These are phyloP conservation scores for Pseudopyricularia cyperi DNA, from an alignment of 2,329 filamentous ascomycete genomes.

Conservation along the genomic window DNA sequence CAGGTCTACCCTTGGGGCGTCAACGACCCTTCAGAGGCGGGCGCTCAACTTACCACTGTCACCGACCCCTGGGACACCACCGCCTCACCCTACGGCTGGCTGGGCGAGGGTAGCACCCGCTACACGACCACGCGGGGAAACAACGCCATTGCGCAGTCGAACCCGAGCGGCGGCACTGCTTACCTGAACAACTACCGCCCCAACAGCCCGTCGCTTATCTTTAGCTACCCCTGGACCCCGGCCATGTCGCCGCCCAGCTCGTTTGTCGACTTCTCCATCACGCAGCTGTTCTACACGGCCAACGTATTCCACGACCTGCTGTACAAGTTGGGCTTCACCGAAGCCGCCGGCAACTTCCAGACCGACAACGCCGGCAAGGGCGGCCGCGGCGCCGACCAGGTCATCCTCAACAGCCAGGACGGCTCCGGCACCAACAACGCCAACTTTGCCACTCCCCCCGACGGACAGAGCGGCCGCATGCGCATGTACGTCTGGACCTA, in stretches of 20 bases:
- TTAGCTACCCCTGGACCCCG: conserved; percentile 30
- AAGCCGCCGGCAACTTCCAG: conserved; percentile 47
- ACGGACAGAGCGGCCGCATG: conserved; percentile 40
- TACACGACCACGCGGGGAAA: conserved; percentile 45
- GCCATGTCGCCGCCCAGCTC: conserved; percentile 17
- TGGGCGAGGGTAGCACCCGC: conserved; percentile 28
- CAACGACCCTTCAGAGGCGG: conserved; percentile 38
- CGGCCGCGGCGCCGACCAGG: conserved; percentile 35
- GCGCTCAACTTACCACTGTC: conserved; percentile 21
- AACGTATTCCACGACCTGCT: conserved; percentile 48
- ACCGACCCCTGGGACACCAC: conserved; percentile 32
- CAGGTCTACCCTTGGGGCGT: conserved; percentile 42
- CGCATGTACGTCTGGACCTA: conserved; percentile 43
- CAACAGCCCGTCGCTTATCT: conserved; percentile 23
- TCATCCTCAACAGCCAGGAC: conserved; percentile 45
- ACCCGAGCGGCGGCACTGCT: conserved; percentile 28
- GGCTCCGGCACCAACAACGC: conserved; percentile 42
- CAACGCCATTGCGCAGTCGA: conserved; percentile 42
- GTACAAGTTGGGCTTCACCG: conserved; percentile 42
- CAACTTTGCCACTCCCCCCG: conserved; percentile 40
- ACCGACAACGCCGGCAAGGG: conserved; percentile 40
- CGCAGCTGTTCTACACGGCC: conserved; percentile 47
- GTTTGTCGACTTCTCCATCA: conserved; percentile 41
- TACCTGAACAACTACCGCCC: conserved; percentile 40
- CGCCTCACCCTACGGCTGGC: conserved; percentile 40